Evolutionary conservation across 2,329 filamentous ascomycete species (phyloP), one percentile per base, ranked within the genome.

Genomic region (Metarhizium rileyi): DNA sequence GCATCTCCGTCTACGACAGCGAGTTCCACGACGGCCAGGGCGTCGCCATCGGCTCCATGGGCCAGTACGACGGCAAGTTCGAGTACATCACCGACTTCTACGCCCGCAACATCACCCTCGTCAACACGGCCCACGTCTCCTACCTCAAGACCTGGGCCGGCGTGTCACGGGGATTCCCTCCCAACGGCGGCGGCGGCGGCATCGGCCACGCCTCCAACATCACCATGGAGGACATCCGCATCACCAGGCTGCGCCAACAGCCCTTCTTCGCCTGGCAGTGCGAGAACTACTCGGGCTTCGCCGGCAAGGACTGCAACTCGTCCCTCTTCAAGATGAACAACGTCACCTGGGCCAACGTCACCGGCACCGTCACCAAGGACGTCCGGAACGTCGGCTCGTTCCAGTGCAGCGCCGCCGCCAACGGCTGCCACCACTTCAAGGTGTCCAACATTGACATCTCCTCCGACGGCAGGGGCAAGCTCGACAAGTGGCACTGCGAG

Each of bases 121-220:
- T 67, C 44, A 67, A 73, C 50, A 77, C 72, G 4, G 56, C 68
- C 1, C 70, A 77, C 52, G 72, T 67, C 1, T 68, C 67, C n/a
- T 77, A 78, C 54, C 60, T 81, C 52, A 81, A 82, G 64, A 81
- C 77, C 0, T 82, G 78, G 78, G 76, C 75, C 0, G 76, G 74
- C 18, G 61, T 72, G 9, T 67, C 68, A 33, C 66, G 67, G 26
- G 73, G 75, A 18, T 74, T 70, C 46, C 75, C 75, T 1, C 77
- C 77, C 1, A 81, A 83, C 54, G 77, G 78, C 16, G 78, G 77
- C 2, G 77, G 77, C 10, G 78, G 75, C 16, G 78, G 78, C 3
- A 57, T 73, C 0, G 77, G 77, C 9, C 68, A 56, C 41, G 64
- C 62, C 3, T 49, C 54, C 23, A 61, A 63, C 55, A 61, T 68